phyloP scores from a whole-genome alignment of 2,329 filamentous ascomycete species.

The Aspergillus tubingensis region DNA sequence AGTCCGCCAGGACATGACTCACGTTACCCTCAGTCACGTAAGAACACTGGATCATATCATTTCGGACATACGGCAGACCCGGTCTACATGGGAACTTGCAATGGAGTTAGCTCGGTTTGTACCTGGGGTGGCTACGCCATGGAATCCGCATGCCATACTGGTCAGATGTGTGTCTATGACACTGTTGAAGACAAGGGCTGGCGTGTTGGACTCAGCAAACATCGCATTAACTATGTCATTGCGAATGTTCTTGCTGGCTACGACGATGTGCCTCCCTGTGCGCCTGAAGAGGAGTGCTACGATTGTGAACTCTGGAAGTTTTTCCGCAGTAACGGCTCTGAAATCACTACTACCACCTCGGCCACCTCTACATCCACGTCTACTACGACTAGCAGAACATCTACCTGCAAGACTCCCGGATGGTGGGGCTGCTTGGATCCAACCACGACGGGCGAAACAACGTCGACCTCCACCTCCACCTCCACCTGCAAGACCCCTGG shows the following conservation, averaged over 20 bases:
- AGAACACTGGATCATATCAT: slow-evolving; percentile 78
- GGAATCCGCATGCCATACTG: slow-evolving; percentile 89
- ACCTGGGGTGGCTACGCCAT: slow-evolving; percentile 91
- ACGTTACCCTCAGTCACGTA: slow-evolving; percentile 67
- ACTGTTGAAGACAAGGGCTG: slow-evolving; percentile 89
- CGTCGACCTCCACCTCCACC: slow-evolving; percentile 35
- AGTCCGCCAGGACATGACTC: slow-evolving; percentile 77
- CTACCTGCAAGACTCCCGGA: slow-evolving; percentile 86
- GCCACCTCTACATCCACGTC: slow-evolving; percentile 53
- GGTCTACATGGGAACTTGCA: slow-evolving; percentile 90
- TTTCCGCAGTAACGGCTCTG: slow-evolving; percentile 87
- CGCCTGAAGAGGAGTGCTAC: slow-evolving; percentile 73
- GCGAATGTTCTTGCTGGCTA: slow-evolving; percentile 83
- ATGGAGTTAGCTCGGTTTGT: slow-evolving; percentile 83
- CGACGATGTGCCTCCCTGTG: slow-evolving; percentile 75
- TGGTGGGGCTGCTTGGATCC: slow-evolving; percentile 74
- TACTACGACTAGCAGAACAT: slow-evolving; percentile 64
- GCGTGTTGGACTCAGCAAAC: slow-evolving; percentile 86
- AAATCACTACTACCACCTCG: slow-evolving; percentile 61
- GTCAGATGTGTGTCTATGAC: slow-evolving; percentile 85
- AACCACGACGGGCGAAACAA: slow-evolving; percentile 44
- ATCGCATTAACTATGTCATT: slow-evolving; percentile 87
- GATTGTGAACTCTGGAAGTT: slow-evolving; percentile 95
- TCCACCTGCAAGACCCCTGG: slow-evolving; percentile 46
- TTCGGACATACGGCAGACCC: slow-evolving; percentile 96